A percentile compares a stretch with the other conserved stretches of the same genome.
phyloP scores from a whole-genome alignment of 2,329 filamentous ascomycete species.

The Knoxdaviesia proteae region DNA sequence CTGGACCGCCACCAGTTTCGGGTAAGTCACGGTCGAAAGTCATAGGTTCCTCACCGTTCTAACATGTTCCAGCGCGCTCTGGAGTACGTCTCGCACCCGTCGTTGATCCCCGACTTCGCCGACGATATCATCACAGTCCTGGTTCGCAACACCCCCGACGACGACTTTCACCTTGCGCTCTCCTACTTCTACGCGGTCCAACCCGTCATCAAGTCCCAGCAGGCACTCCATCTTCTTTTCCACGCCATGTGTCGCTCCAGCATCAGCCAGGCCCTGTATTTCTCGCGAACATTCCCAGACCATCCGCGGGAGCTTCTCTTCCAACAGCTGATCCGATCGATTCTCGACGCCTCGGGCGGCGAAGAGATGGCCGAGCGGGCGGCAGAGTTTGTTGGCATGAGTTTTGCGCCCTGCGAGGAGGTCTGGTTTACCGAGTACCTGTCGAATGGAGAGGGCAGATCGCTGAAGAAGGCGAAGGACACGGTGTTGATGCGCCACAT shows the following conservation, averaged over 20 bases:
- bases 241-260: conserved; percentile 45
- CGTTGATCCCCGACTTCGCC: conserved; percentile 58
- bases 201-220: conserved; percentile 44
- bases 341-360: conserved; percentile 22
- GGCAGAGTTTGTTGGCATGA: conserved; percentile 50
- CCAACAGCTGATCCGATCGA: conserved; percentile 38
- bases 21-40: conserved; percentile 15
- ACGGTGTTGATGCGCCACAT: conserved; percentile 56
- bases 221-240: conserved; percentile 46
- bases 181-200: conserved; percentile 62
- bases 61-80: conserved; percentile 34
- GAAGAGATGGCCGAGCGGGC: conserved; percentile 31
- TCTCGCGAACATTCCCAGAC: conserved; percentile 44
- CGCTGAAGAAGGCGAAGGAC: conserved; percentile 45
- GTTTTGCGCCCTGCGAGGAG: conserved; percentile 52
- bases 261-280: conserved; percentile 53
- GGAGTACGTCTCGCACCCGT: conserved; percentile 59
- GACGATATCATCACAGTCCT: conserved; percentile 61
- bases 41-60: too few relatives aligned
- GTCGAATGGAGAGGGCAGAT: conserved; percentile 40
- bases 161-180: conserved; percentile 47
- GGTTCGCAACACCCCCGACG: conserved; percentile 36
- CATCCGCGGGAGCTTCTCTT: conserved; percentile 43
- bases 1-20: conserved; percentile 53
- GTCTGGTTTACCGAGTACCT: conserved; percentile 53